Evolutionary conservation across 768 basidiomycete species (phyloP).

Genomic region (Tubosaeta sp.): DNA sequence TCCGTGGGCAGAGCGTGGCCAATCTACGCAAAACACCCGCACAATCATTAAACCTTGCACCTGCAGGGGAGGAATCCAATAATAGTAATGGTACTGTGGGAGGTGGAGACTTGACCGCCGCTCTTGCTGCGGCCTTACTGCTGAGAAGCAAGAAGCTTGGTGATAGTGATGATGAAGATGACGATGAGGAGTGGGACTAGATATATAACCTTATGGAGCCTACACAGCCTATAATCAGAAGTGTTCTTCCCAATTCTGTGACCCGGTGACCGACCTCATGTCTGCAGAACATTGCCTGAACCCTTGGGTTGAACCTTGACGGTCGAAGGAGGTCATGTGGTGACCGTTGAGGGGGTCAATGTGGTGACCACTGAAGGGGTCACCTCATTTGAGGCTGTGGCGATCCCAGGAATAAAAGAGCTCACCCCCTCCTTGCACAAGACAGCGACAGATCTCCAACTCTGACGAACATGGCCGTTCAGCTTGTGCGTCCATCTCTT

Average conservation of each 20-base stretch:
- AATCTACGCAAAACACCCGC: constrained; percentile 54
- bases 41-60: constrained; percentile 29
- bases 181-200: constrained; percentile 61
- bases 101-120: constrained; percentile 73
- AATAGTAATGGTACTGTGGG: constrained; percentile 31
- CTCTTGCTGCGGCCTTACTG: constrained; percentile 77
- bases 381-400: constrained; percentile 23
- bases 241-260: neutral
- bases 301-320: too few species aligned
- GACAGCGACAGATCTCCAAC: neutral
- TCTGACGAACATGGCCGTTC: constrained; percentile 47
- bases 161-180: constrained; percentile 79
- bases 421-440: neutral
- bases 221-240: constrained; percentile 10
- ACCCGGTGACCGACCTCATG: neutral
- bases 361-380: neutral
- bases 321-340: too few species aligned
- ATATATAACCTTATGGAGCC: constrained; percentile 3
- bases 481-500: constrained; percentile 41
- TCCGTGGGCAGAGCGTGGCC: constrained; percentile 76
- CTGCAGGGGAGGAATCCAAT: constrained; percentile 29
- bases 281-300: neutral
- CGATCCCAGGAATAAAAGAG: constrained; percentile 32
- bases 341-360: too few species aligned
- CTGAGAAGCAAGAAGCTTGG: constrained; percentile 85